Evolutionary conservation across 148 eudicot genomes (phyloP), one percentile per base, ranked within the genome.

Genomic region (Pharnaceum exiguum): DNA sequence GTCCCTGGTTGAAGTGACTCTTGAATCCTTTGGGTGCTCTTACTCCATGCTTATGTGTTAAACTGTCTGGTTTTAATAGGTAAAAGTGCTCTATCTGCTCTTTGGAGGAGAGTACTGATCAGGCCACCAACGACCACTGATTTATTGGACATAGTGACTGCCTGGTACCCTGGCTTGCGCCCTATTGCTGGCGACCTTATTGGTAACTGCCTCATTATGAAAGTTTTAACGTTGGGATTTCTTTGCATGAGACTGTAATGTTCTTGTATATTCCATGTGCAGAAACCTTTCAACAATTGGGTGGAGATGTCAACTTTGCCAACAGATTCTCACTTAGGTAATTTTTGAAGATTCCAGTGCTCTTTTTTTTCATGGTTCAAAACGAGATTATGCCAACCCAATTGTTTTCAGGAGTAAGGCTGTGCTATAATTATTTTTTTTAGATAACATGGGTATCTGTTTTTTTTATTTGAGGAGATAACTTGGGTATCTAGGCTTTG

Each of bases 51-150:
- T 63, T 24, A 46, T 40, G 22, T 29, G 4, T 38, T 35, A 35
- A 26, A 3, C 10, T 46, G n/a, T 12, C 27, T 39, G n/a, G n/a
- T 46, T 65, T 22, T 45, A 66, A 57, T 52, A 87, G 95, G 85
- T 58, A 72, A 53, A 60, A 75, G 70, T 58, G 67, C 83, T 23
- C 66, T 93, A 28, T 73, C 86, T 65, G 75, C 88, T 54, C 80
- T 85, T 68, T 93, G 99, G 99, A 74, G 96, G 79, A 84, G 86
- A 62, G 82, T 89, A 42, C 76, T 85, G 87, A 69, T 93, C 62
- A 70, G 55, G 50, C 68, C 83, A 27, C 78, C 85, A 36, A 75
- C 75, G 39, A 65, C 70, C 17, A 60, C 60, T 17, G 99, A 93
- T 52, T 70, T 89, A 71, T 65, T 71, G 53, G 62, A 67, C 49